These are phyloP conservation scores for Colletotrichum sp. DNA, from an alignment of 2,329 filamentous ascomycete genomes.

Conservation along the genomic window DNA sequence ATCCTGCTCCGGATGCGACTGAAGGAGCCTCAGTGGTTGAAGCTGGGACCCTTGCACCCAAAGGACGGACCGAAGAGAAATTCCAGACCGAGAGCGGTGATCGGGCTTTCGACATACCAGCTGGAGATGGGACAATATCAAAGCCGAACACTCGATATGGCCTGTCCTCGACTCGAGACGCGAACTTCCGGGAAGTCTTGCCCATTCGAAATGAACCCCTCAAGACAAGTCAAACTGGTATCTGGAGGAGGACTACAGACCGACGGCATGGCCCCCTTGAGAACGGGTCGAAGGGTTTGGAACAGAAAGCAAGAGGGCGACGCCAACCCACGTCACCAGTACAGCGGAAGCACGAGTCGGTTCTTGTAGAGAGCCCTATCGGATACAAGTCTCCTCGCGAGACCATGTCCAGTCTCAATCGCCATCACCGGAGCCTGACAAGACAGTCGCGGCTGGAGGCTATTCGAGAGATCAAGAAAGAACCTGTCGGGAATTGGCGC, in stretches of 20 bases:
- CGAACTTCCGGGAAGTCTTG: neutral
- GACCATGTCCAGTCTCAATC: slow-evolving; percentile 21
- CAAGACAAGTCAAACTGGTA: neutral
- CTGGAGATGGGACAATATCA: neutral
- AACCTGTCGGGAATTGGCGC: slow-evolving; percentile 42
- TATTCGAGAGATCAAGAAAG: slow-evolving; percentile 32
- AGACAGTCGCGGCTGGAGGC: slow-evolving; percentile 41
- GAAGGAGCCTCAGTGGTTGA: neutral
- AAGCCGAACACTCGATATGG: neutral
- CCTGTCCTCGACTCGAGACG: neutral
- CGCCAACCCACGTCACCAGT: neutral
- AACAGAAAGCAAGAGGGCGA: neutral
- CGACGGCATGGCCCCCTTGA: neutral
- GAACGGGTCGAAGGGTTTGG: neutral
- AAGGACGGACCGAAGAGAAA: neutral
- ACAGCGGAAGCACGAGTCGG: slow-evolving; percentile 22
- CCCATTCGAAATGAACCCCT: neutral
- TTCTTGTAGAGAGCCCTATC: slow-evolving; percentile 29
- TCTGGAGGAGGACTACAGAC: neutral
- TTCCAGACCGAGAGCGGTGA: neutral
- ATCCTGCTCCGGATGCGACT: neutral
- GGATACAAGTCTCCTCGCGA: slow-evolving; percentile 21
- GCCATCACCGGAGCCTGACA: slow-evolving; percentile 28
- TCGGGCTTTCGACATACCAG: neutral
- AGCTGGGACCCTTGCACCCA: neutral